Evolutionary conservation across 164 flowering plant genomes (phyloP), one percentile per base, ranked within the genome.

Genomic region (Hamamelis virginiana): DNA sequence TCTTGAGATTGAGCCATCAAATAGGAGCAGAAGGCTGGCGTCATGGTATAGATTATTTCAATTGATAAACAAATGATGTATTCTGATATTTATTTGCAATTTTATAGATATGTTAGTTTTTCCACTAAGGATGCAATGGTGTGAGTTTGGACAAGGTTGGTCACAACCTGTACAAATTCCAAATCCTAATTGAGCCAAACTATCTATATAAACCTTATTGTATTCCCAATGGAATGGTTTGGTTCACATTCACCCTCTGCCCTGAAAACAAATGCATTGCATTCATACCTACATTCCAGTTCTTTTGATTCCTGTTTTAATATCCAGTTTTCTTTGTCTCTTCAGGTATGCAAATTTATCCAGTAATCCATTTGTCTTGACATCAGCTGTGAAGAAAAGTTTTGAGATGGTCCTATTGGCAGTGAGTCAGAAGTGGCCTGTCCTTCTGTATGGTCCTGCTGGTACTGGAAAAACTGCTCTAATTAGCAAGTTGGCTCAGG

Each of bases 401-500:
- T 90, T 79, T 83, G 97, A 93, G 75, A 88, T 88, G 88, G 87
- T 82, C 27, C 33, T 78, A 19, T 69, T 91, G 68, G 96, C 98
- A 33, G 83, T 90, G 26, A 85, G 78, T 77, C 94, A 96, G 73
- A 91, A 81, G 71, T 90, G 94, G 96, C 98, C 99, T 57, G 89
- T 93, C 62, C 98, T 96, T 81, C 76, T 96, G 3, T 88, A 86
- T 81, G 98, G 98, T 63, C 94, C 98, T 70, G 70, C 89, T 69
- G 97, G 99, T 68, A 61, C 82, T 53, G 99, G 99, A 43, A 96
- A 96, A 82, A 86, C 97, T 13, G 91, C 95, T 38, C 76, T 96
- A 47, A 80, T 96, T 52, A 78, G 65, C 74, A 82, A 82, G 67
- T 77, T 95, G 80, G 94, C 96, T 26, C 69, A 63, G 22, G 82